Evolutionary conservation across 306 rosid species (phyloP).

Genomic region (Medicago arabica): DNA sequence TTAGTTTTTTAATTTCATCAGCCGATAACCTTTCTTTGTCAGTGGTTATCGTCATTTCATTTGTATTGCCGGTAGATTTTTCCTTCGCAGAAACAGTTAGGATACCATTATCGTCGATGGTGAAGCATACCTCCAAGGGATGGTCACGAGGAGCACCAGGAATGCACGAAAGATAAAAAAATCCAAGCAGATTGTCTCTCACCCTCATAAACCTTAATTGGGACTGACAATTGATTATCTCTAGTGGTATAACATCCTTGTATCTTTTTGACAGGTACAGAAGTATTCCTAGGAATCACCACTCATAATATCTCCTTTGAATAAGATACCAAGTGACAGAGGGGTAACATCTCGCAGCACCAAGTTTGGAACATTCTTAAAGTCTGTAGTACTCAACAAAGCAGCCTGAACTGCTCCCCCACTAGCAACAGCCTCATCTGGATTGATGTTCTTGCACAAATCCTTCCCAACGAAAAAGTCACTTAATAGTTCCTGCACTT

Average conservation of each 20-base stretch:
- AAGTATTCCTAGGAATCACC: not conserved
- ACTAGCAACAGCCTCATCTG: not conserved
- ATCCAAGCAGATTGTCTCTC: conserved; percentile 57
- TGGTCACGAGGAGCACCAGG: conserved; percentile 52
- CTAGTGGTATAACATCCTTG: no score
- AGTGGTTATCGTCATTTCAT: conserved; percentile 45
- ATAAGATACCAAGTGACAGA: not conserved
- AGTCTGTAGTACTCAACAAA: not conserved
- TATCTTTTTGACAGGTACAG: not conserved
- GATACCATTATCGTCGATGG: conserved; percentile 41
- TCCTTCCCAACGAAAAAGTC: not conserved
- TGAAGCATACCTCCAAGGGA: conserved; percentile 46
- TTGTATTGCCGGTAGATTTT: conserved; percentile 41
- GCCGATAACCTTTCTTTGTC: conserved; percentile 48
- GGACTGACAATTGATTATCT: no score
- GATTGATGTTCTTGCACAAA: not conserved
- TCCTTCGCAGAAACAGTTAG: conserved; percentile 51
- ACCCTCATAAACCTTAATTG: conserved; percentile 41
- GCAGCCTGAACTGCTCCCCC: not conserved
- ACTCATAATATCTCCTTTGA: not conserved
- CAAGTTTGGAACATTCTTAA: not conserved
- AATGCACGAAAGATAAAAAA: conserved; percentile 28
- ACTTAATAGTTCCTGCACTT: not conserved
- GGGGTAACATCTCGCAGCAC: not conserved
- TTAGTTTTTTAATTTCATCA: conserved; percentile 46